Evolutionary conservation across 495 filamentous ascomycete species (phyloP).

Genomic region (Hypoxylon perforatum): DNA sequence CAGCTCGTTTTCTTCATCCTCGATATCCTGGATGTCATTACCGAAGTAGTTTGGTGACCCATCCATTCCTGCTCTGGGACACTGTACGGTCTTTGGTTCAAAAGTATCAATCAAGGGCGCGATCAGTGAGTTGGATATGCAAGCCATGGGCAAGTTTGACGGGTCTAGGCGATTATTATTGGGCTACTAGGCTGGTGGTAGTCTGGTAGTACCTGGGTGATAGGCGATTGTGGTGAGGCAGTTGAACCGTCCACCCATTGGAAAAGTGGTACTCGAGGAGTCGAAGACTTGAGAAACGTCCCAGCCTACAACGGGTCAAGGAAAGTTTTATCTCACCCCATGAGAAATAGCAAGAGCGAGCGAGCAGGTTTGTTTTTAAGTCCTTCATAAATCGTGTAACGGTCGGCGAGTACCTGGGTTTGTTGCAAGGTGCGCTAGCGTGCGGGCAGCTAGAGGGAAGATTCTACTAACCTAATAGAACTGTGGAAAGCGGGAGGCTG

Average conservation of each 20-base stretch:
- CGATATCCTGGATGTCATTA: conserved; percentile 27
- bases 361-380: conserved; percentile 11
- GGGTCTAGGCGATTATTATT: neutral
- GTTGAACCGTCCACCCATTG: neutral
- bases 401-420: neutral
- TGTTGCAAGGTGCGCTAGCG: neutral
- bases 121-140: conserved; percentile 5
- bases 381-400: conserved; percentile 2
- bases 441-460: too few species aligned
- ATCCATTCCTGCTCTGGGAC: conserved; percentile 34
- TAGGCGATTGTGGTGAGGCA: too few species aligned
- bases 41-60: conserved; percentile 23
- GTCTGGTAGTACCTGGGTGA: too few species aligned
- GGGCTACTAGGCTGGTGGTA: neutral
- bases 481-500: too few species aligned
- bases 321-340: conserved; percentile 5
- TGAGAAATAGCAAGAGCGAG: conserved; percentile 17
- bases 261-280: neutral
- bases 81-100: neutral
- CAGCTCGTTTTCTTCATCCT: conserved; percentile 19
- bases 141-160: conserved; percentile 14
- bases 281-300: neutral
- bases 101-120: neutral
- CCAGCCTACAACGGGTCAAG: conserved; percentile 5
- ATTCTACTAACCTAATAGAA: too few species aligned